These are phyloP conservation scores for Apiospora aurea DNA, from an alignment of 2,329 filamentous ascomycete species.

Conservation along the genomic window DNA sequence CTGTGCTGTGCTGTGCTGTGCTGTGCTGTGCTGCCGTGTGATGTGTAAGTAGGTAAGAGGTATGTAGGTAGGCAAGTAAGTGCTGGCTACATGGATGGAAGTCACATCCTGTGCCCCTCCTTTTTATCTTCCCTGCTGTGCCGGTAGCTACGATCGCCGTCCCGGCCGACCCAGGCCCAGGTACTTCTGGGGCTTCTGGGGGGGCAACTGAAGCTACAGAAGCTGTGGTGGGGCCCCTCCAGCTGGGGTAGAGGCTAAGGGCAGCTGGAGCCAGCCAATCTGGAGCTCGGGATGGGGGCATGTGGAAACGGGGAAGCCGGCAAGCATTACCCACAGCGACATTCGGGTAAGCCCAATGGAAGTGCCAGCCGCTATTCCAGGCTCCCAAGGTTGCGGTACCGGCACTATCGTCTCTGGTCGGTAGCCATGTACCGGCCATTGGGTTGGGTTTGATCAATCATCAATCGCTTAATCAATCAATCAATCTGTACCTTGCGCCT, in stretches of 20 bases:
- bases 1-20: too few species aligned
- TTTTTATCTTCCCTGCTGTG: neutral
- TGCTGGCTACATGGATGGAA: neutral
- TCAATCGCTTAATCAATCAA: neutral
- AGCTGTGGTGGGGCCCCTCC: neutral
- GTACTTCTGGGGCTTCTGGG: neutral
- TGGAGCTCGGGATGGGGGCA: constrained; percentile 1
- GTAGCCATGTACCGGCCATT: neutral
- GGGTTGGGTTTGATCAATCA: neutral
- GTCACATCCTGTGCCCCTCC: neutral
- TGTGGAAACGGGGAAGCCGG: constrained; percentile 2
- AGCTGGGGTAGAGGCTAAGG: constrained; percentile 20
- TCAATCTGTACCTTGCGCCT: neutral
- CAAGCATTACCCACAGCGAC: constrained; percentile 3
- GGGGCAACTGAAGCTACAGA: neutral
- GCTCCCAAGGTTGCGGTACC: neutral
- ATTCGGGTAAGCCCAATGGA: neutral
- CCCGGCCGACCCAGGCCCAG: constrained; percentile 8
- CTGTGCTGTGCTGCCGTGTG: too few species aligned
- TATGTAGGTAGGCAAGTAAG: too few species aligned
- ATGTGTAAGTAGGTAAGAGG: neutral
- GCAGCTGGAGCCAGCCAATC: neutral
- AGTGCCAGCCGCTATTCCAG: neutral
- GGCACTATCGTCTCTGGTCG: neutral
- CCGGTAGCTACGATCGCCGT: neutral